phyloP scores from a whole-genome alignment of 1,284 basidiomycete genomes.

The Fistulina hepatica region DNA sequence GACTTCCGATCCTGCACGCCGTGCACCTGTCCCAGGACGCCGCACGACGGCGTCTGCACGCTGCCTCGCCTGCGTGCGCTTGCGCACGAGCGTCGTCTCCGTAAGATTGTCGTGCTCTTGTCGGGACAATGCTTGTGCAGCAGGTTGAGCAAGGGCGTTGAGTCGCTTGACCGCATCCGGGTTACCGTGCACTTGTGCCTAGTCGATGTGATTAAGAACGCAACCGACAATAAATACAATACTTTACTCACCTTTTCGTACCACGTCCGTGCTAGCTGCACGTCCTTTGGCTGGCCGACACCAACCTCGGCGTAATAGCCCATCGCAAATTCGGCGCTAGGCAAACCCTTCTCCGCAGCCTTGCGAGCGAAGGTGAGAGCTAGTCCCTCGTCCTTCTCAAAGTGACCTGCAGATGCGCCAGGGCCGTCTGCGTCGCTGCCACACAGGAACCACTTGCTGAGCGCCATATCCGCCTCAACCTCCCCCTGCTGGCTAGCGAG shows the following conservation, averaged over 20 bases:
- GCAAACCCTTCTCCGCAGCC: conserved; percentile 69
- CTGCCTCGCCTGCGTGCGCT: conserved; percentile 71
- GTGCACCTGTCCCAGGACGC: neutral
- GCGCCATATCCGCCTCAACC: conserved; percentile 89
- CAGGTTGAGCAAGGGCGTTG: conserved; percentile 49
- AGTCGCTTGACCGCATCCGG: conserved; percentile 72
- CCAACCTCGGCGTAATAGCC: conserved; percentile 87
- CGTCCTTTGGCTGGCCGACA: conserved; percentile 49
- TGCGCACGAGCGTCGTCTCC: conserved; percentile 70
- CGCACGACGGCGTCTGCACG: conserved; percentile 18
- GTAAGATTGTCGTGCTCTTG: conserved; percentile 74
- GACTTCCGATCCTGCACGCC: neutral
- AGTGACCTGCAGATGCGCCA: conserved; percentile 47
- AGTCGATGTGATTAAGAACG: neutral
- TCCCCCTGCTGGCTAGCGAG: conserved; percentile 80
- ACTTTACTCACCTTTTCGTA: conserved; percentile 42
- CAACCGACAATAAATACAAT: neutral
- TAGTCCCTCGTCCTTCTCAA: conserved; percentile 83
- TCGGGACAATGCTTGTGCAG: conserved; percentile 55
- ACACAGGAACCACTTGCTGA: conserved; percentile 93
- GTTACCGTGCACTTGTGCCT: conserved; percentile 77
- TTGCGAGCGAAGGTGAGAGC: conserved; percentile 90
- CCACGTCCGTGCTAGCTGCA: conserved; percentile 60
- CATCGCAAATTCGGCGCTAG: conserved; percentile 88
- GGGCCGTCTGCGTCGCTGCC: conserved; percentile 48